Evolutionary conservation across 352 stramenopile species (phyloP).

Genomic region (Globisporangium apiculatum): DNA sequence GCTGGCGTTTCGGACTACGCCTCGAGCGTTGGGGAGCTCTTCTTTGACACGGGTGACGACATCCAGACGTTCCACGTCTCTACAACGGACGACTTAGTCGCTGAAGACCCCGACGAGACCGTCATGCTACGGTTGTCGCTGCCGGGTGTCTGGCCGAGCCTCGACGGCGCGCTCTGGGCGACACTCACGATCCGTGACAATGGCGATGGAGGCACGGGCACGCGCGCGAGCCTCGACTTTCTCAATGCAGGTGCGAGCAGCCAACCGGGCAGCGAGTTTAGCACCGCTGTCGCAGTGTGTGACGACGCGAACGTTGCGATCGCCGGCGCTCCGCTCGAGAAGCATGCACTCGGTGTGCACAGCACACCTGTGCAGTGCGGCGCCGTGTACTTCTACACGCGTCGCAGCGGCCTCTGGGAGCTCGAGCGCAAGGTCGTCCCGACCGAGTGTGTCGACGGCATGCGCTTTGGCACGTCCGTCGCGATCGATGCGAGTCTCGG

Average conservation of each 20-base stretch:
- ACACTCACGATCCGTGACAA: conserved; percentile 89
- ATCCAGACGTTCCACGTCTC: conserved; percentile 64
- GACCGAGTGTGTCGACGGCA: conserved; percentile 29
- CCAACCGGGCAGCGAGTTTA: conserved; percentile 40
- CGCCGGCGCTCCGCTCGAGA: conserved; percentile 52
- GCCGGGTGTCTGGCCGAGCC: conserved; percentile 89
- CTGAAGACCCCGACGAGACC: conserved; percentile 89
- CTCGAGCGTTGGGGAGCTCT: conserved; percentile 49
- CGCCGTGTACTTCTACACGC: conserved; percentile 61
- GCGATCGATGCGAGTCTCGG: conserved; percentile 63
- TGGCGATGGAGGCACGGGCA: conserved; percentile 82
- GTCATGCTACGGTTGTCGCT: conserved; percentile 88
- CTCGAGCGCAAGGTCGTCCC: conserved; percentile 45
- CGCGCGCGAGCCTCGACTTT: conserved; percentile 53
- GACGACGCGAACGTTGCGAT: conserved; percentile 58
- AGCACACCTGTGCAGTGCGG: conserved; percentile 31
- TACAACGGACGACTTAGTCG: conserved; percentile 87
- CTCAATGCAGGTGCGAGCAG: conserved; percentile 28
- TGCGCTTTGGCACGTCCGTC: conserved; percentile 63
- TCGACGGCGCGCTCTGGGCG: conserved; percentile 80
- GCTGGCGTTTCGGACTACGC: conserved; percentile 86
- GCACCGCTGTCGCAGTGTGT: conserved; percentile 51
- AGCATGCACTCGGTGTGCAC: conserved; percentile 12
- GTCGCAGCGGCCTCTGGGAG: conserved; percentile 61
- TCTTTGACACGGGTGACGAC: conserved; percentile 43